Base-by-base conservation (phyloP, 257 asterid genomes). In the Solanum pinnatisectum region DNA sequence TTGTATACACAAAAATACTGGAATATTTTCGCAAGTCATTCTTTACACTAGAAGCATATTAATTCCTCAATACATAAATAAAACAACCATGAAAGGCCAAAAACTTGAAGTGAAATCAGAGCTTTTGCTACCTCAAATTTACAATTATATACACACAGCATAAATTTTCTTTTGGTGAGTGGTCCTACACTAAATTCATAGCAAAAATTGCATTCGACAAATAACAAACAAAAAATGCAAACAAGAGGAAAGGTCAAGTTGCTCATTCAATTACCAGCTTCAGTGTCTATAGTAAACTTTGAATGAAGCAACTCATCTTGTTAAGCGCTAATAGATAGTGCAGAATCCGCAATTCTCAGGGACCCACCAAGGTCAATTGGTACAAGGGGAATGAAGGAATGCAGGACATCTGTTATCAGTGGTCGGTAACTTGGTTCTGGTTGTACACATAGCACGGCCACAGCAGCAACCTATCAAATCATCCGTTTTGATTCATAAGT, bases 391-490 rank as follows among this genome's bases (percentile, higher is more conserved):
- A 97, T 97, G 90, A 95, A 95, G 46, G 99, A 97, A 91, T 97
- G 98, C 89, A 95, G 91, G 87, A 97, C 99, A 39, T 95, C 99
- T 0, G 98, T 97, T 87, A 97, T 97, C 92, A 97, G 88, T 8
- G 99, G 99, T 82, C 99, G 90, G 79, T 97, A 97, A 86, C 99
- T 95, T 56, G 99, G 99, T 92, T 97, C 99, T 4, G 97, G 96
- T 88, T 97, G 99, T 85, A 97, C 96, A 85, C 99, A 97, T 27
- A 97, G 92, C 91, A 95, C 98, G 15, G 98, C 98, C 83, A 97
- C 94, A 27, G 99, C 99, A 87, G 98, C 99, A 93, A 96, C 99
- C 99, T 96, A 90, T 35, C 14, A 40, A 86, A 86, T 44, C 74
- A 74, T 39, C 76, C 82, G 3, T 13, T 33, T 86, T 86, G 83